phyloP scores from a whole-genome alignment of 345 rosid species.

The Bruguiera sexangula region DNA sequence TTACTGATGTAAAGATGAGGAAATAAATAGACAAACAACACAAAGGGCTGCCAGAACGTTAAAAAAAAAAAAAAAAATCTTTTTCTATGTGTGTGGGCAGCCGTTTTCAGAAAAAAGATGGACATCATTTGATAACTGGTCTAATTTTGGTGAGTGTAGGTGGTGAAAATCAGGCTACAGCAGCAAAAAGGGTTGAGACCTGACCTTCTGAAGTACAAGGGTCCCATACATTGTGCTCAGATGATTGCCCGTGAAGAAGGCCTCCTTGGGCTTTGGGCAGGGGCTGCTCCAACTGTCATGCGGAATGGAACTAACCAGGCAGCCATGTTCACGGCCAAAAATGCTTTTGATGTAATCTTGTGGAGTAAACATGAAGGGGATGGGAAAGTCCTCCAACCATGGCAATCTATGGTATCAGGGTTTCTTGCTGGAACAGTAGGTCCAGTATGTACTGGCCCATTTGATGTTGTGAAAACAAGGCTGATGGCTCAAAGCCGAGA shows the following conservation, averaged over 20 bases:
- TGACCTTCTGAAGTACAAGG: slow-evolving; percentile 80
- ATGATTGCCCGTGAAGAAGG: slow-evolving; percentile 69
- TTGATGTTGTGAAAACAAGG: slow-evolving; percentile 98
- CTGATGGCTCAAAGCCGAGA: slow-evolving; percentile 79
- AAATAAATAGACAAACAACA: too few relatives aligned
- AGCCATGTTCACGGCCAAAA: slow-evolving; percentile 92
- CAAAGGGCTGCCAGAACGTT: too few relatives aligned
- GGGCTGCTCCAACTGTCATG: slow-evolving; percentile 95
- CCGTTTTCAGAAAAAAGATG: not conserved
- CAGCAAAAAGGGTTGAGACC: slow-evolving; percentile 87
- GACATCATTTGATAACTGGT: slow-evolving; percentile 14
- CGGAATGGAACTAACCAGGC: slow-evolving; percentile 98
- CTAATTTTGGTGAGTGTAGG: slow-evolving; percentile 42
- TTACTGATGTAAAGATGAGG: too few relatives aligned
- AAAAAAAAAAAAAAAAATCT: too few relatives aligned
- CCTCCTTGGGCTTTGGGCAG: slow-evolving; percentile 85
- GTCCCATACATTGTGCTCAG: slow-evolving; percentile 84
- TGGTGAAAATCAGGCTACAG: slow-evolving; percentile 92
- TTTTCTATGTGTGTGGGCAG: not conserved
- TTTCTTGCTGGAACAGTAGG: slow-evolving; percentile 94
- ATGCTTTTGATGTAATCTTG: slow-evolving; percentile 66
- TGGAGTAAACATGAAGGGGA: slow-evolving; percentile 98
- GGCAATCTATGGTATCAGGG: slow-evolving; percentile 97
- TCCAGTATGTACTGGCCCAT: slow-evolving; percentile 91
- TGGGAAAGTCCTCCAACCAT: slow-evolving; percentile 71